A percentile compares a stretch with the other conserved stretches of the same genome.
These are phyloP conservation scores for sunflower (Helianthus annuus) DNA, from an alignment of 129 eudicot genomes.

Conservation along the genomic window HanXRQr2.0-SUNRISE NC_035442.2:171682169-171682668, in stretches of 20 bases:
- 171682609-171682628: constrained; percentile 81
- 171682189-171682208: no score
- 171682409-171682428: constrained; percentile 50
- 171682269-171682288: no score
- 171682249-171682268: no score
- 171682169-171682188: no score
- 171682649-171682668: constrained; percentile 70
- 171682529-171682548: constrained; percentile 79
- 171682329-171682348: no score
- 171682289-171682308: no score
- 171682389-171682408: background rate
- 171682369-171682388: background rate
- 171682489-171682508: constrained; percentile 78
- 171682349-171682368: no score
- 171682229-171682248: no score
- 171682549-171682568: constrained; percentile 72
- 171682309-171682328: background rate
- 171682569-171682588: constrained; percentile 79
- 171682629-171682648: constrained; percentile 91
- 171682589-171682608: constrained; percentile 67
- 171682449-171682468: constrained; percentile 81
- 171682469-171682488: constrained; percentile 85
- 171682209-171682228: no score
- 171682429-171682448: constrained; percentile 66
- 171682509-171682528: constrained; percentile 60